These are phyloP conservation scores for Talaromyces sp. DNA, from an alignment of 2,329 filamentous ascomycete genomes.

Conservation along the genomic window DNA sequence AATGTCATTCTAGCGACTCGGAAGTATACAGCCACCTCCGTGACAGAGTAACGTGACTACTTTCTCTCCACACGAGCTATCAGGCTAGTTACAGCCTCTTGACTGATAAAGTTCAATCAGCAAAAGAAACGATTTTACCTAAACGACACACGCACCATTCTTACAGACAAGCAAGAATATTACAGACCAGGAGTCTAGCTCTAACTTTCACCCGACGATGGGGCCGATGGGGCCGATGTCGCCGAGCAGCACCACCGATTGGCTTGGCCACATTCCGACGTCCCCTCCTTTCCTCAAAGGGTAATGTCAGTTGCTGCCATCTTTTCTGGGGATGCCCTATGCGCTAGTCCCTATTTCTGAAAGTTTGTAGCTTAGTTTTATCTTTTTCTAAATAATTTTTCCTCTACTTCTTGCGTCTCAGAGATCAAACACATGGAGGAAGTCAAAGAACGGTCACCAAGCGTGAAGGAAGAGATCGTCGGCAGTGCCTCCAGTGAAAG, in stretches of 20 bases:
- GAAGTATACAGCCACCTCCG: neutral
- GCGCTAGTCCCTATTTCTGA: neutral
- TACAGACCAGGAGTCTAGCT: conserved; percentile 10
- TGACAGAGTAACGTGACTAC: neutral
- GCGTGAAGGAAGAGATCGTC: neutral
- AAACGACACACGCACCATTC: neutral
- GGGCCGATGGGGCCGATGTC: conserved; percentile 16
- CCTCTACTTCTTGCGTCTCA: neutral
- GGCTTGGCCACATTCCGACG: neutral
- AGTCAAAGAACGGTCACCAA: conserved; percentile 4
- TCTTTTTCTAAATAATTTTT: neutral
- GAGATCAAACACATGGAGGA: neutral
- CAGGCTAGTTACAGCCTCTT: too few species aligned
- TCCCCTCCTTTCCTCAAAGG: neutral
- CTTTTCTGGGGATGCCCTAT: neutral
- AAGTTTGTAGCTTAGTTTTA: neutral
- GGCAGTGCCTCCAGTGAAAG: neutral
- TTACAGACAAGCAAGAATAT: conserved; percentile 6
- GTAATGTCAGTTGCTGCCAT: neutral
- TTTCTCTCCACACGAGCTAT: neutral
- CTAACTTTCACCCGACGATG: conserved; percentile 2
- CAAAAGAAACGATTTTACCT: neutral
- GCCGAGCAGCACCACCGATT: conserved; percentile 15
- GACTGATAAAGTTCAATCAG: neutral
- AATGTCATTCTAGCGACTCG: neutral